Percentiles rank a stretch among this genome's conserved stretches.
Evolutionary conservation across 306 rosid genomes (phyloP).

Genomic region (Trichosanthes truncata): DNA sequence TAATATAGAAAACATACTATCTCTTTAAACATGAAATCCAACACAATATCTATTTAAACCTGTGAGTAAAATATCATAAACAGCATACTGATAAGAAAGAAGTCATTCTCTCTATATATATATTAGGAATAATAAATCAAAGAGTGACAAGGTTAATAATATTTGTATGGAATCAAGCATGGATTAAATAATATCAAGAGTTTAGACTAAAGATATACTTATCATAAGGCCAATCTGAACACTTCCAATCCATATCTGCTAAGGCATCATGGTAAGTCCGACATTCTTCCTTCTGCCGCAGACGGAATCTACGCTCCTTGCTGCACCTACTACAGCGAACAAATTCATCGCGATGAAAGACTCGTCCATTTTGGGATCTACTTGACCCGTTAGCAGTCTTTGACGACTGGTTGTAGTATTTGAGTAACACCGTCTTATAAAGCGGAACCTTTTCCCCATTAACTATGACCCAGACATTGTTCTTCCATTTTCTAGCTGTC

Average conservation of each 20-base stretch:
- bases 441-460: constrained; percentile 87
- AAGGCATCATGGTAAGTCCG: constrained; percentile 78
- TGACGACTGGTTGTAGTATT: constrained; percentile 71
- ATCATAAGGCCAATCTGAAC: constrained; percentile 75
- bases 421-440: constrained; percentile 77
- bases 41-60: background rate
- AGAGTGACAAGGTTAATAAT: background rate
- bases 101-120: background rate
- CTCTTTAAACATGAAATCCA: background rate
- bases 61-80: background rate
- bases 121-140: background rate
- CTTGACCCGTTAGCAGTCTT: constrained; percentile 54
- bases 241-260: constrained; percentile 69
- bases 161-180: background rate
- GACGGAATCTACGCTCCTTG: constrained; percentile 87
- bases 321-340: constrained; percentile 60
- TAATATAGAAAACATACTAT: background rate
- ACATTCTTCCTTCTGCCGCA: constrained; percentile 84
- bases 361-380: constrained; percentile 58
- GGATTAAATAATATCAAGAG: background rate
- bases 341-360: constrained; percentile 86
- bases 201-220: constrained; percentile 38
- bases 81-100: background rate
- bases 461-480: constrained; percentile 83
- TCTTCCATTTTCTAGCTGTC: constrained; percentile 96